phyloP scores from a whole-genome alignment of 768 basidiomycete genomes.

The Mycena rebaudengoi region DNA sequence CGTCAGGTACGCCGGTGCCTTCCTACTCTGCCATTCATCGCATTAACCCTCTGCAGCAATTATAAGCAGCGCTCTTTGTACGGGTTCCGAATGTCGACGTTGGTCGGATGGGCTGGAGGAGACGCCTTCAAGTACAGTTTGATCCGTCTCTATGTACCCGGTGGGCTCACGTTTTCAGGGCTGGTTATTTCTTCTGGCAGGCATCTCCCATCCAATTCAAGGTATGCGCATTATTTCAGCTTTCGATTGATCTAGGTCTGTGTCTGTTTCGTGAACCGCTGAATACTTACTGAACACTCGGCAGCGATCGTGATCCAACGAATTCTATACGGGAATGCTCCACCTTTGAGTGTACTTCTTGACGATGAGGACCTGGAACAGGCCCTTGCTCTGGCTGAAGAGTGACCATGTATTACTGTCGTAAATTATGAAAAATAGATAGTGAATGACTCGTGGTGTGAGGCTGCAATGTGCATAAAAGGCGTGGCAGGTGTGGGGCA shows the following conservation, averaged over 20 bases:
- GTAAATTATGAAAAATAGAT: no score
- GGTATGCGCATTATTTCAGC: slow-evolving; percentile 83
- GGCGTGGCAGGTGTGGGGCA: slow-evolving; percentile 19
- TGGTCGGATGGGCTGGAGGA: slow-evolving; percentile 86
- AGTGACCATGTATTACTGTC: slow-evolving; percentile 41
- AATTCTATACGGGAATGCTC: slow-evolving; percentile 73
- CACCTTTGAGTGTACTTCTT: slow-evolving; percentile 59
- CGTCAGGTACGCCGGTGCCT: slow-evolving; percentile 74
- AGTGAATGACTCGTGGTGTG: no score
- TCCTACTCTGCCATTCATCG: slow-evolving; percentile 2
- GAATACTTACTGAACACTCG: slow-evolving; percentile 19
- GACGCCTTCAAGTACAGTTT: slow-evolving; percentile 82
- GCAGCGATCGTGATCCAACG: slow-evolving; percentile 79
- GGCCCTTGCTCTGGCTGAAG: slow-evolving; percentile 72
- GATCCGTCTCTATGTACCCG: slow-evolving; percentile 7
- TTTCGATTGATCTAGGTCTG: slow-evolving; percentile 81
- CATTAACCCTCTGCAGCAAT: slow-evolving; percentile 58
- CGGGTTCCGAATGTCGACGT: slow-evolving; percentile 84
- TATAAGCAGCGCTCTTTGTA: slow-evolving; percentile 81
- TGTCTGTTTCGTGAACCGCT: slow-evolving; percentile 14
- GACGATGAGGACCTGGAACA: slow-evolving; percentile 79
- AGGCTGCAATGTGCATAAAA: no score
- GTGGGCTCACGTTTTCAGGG: slow-evolving; percentile 49
- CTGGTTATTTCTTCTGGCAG: slow-evolving; percentile 82
- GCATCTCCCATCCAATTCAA: slow-evolving; percentile 82